Conservation (phyloP, 805 yeast genomes). For the Ogataea saltuana region DNA sequence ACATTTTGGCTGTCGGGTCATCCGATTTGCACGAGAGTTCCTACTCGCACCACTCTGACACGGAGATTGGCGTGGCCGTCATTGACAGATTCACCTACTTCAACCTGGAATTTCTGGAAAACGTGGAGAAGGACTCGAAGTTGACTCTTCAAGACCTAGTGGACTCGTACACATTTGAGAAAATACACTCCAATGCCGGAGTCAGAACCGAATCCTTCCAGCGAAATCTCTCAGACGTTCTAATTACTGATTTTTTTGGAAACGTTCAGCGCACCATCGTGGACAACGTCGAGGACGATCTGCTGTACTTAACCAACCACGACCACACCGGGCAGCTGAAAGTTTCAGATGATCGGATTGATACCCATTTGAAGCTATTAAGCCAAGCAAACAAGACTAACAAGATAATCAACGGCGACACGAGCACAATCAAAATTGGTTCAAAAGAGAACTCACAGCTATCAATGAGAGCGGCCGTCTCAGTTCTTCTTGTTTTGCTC, state of each 20-base stretch:
- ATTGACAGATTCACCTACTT: constrained; percentile 95
- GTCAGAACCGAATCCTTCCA: constrained; percentile 76
- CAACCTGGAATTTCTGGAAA: constrained; percentile 84
- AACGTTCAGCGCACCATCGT: constrained; percentile 78
- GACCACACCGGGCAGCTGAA: constrained; percentile 28
- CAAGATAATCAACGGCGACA: constrained; percentile 8
- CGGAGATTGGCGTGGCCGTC: constrained; percentile 95
- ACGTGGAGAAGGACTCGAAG: constrained; percentile 70
- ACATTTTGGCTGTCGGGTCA: constrained; percentile 90
- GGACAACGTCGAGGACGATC: constrained; percentile 52
- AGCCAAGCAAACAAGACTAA: neutral
- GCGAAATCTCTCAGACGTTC: constrained; percentile 65
- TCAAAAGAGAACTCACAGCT: constrained; percentile 1
- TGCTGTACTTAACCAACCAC: constrained; percentile 40
- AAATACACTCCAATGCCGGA: constrained; percentile 93
- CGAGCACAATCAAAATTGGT: constrained; percentile 16
- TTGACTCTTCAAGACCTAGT: constrained; percentile 81
- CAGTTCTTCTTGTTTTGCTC: neutral
- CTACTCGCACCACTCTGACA: constrained; percentile 93
- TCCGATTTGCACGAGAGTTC: constrained; percentile 85
- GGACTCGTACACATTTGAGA: constrained; percentile 78
- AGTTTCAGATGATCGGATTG: neutral
- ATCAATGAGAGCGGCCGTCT: neutral
- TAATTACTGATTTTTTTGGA: constrained; percentile 92
- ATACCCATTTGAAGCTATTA: neutral